These are phyloP conservation scores for Colletotrichum brevisporum DNA, from an alignment of 2,329 filamentous ascomycete genomes.

Conservation along the genomic window DNA sequence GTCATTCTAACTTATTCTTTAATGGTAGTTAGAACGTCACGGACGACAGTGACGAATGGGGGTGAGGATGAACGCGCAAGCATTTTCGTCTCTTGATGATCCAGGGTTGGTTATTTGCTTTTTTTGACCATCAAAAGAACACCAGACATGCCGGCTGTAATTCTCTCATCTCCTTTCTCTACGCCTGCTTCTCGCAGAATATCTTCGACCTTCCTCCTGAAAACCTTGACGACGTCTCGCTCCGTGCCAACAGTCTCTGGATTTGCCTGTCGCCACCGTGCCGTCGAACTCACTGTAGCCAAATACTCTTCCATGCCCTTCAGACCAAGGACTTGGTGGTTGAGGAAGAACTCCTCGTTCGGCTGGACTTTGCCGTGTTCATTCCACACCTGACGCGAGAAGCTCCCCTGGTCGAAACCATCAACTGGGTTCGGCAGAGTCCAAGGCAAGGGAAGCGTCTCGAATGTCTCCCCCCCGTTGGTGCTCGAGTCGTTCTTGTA, in stretches of 20 bases:
- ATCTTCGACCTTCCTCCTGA: neutral
- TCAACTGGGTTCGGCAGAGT: constrained; percentile 46
- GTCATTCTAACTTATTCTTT: too few relatives aligned
- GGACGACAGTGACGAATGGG: too few relatives aligned
- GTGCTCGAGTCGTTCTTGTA: constrained; percentile 45
- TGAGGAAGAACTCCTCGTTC: constrained; percentile 46
- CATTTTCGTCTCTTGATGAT: too few relatives aligned
- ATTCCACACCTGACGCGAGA: constrained; percentile 56
- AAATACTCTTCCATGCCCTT: constrained; percentile 52
- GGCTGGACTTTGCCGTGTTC: constrained; percentile 42
- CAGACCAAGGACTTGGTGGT: constrained; percentile 44
- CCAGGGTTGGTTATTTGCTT: neutral
- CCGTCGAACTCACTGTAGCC: constrained; percentile 55
- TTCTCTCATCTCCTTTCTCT: constrained; percentile 48
- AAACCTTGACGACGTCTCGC: constrained; percentile 45
- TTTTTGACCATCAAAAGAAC: constrained; percentile 51
- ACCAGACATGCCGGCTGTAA: constrained; percentile 44
- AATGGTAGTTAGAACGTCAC: too few relatives aligned
- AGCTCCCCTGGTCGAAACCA: neutral
- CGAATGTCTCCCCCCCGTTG: constrained; percentile 57
- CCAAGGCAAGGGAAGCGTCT: constrained; percentile 65
- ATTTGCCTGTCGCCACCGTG: constrained; percentile 61
- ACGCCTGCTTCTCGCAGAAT: constrained; percentile 52
- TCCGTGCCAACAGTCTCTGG: constrained; percentile 57
- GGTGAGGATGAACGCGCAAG: too few relatives aligned